A percentile compares a stretch with the other conserved stretches of the same genome.
Conservation (phyloP, 495 filamentous ascomycete genomes). For the Penicillium odoratum region DNA sequence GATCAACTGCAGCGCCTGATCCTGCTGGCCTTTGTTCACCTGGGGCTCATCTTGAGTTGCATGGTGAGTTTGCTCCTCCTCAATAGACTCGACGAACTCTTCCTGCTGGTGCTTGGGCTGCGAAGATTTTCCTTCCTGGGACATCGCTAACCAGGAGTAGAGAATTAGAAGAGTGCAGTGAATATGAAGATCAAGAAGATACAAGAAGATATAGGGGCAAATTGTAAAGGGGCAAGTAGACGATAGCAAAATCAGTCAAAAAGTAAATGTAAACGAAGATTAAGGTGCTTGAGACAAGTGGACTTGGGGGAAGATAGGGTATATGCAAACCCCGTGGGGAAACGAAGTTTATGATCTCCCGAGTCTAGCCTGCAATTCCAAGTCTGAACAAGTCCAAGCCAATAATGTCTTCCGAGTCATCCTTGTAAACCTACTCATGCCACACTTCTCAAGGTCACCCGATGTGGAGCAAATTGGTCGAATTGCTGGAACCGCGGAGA, state of each 20-base stretch:
- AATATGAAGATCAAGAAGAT: background rate
- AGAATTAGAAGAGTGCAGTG: background rate
- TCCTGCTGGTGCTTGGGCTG: slow-evolving; percentile 31
- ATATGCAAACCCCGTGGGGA: slow-evolving; percentile 37
- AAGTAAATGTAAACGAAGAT: background rate
- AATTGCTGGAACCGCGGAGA: slow-evolving; percentile 17
- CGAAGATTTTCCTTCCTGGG: slow-evolving; percentile 17
- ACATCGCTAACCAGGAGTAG: slow-evolving; percentile 20
- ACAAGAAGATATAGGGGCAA: background rate
- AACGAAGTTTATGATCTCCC: slow-evolving; percentile 21
- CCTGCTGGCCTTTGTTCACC: slow-evolving; percentile 19
- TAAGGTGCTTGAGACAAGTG: background rate
- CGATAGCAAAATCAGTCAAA: background rate
- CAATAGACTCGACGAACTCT: slow-evolving; percentile 42
- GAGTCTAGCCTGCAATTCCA: slow-evolving; percentile 23
- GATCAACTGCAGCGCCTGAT: slow-evolving; percentile 49
- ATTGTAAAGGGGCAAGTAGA: background rate
- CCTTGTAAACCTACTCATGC: slow-evolving; percentile 4
- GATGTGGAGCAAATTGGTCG: slow-evolving; percentile 3
- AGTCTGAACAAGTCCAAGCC: slow-evolving; percentile 5
- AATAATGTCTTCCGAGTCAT: slow-evolving; percentile 4
- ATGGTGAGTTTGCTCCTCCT: background rate
- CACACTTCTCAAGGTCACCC: slow-evolving; percentile 4
- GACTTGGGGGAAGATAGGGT: slow-evolving; percentile 9
- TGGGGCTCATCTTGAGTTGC: slow-evolving; percentile 14